phyloP scores from a whole-genome alignment of 345 rosid genomes.

The Syzygium aromaticum region DNA sequence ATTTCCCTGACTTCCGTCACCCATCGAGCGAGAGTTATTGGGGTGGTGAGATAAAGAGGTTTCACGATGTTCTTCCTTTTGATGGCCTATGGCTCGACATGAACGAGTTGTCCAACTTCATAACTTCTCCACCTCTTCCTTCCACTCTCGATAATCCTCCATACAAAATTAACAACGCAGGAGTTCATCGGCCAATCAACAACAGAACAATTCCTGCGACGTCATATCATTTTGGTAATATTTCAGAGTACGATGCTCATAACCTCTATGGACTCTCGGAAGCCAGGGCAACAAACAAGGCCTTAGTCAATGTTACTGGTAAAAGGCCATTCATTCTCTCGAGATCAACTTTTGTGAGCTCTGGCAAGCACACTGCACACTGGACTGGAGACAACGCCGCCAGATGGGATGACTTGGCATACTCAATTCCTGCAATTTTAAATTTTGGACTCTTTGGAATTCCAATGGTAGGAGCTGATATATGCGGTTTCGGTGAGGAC shows the following conservation, averaged over 20 bases:
- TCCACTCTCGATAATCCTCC: constrained; percentile 60
- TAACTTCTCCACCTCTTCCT: constrained; percentile 22
- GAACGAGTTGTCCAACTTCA: constrained; percentile 71
- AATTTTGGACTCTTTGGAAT: constrained; percentile 67
- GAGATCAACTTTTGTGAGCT: constrained; percentile 65
- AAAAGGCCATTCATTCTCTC: constrained; percentile 66
- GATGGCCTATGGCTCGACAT: constrained; percentile 84
- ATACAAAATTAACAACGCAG: constrained; percentile 52
- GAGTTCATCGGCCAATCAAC: constrained; percentile 20
- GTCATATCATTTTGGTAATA: constrained; percentile 36
- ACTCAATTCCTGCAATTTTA: constrained; percentile 46
- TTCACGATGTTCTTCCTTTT: constrained; percentile 36
- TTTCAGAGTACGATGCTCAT: constrained; percentile 58
- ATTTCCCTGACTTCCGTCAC: constrained; percentile 63
- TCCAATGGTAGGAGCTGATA: constrained; percentile 87
- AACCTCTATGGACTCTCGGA: constrained; percentile 62
- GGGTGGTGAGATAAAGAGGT: constrained; percentile 45
- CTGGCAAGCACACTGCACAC: constrained; percentile 69
- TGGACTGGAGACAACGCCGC: constrained; percentile 80
- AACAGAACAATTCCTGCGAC: constrained; percentile 47
- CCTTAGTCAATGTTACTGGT: constrained; percentile 27
- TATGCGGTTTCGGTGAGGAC: constrained; percentile 46
- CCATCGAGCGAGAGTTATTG: constrained; percentile 37
- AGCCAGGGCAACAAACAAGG: constrained; percentile 48
- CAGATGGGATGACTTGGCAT: constrained; percentile 56